Base-by-base conservation (phyloP, 305 asterid species). In the Coffea humblotiana region DNA sequence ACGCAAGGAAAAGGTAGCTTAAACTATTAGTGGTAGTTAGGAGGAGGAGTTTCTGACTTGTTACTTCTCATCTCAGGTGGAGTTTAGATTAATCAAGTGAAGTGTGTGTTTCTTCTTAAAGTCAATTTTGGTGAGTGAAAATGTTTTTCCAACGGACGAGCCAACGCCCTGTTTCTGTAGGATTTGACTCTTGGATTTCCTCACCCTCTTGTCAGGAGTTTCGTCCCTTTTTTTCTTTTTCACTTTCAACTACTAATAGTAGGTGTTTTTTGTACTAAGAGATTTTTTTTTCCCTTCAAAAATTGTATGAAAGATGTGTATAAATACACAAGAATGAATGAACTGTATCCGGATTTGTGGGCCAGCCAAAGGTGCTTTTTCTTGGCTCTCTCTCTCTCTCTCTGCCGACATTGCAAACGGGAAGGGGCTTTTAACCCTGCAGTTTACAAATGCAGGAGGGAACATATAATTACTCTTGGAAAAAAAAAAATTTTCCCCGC, bases 361-460 rank as follows among this genome's bases (percentile, higher is more conserved):
- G 65, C 75, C 75, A 73, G 47, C 43, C 18, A 40, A 72, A 16
- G 49, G 27, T 77, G 70, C 21, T 79, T n/a, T 47, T 18, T 40
- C 68, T 0, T 15, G 64, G 27, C 25, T 29, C 29, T 73, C 66
- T 8, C 35, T 49, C 73, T 79, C 27, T 73, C 66, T 8, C 35
- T 49, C 73, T 80, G 70, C 82, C 83, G 79, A 80, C 83, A 68
- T 67, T 25, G 19, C 18, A 15, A 66, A 66, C 76, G 11, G 61
- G 49, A n/a, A 4, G 15, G 58, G 66, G n/a, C 19, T 74, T 74
- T 27, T 56, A 3, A 37, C 16, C 9, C 8, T 2, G 69, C 54
- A 25, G 32, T n/a, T 18, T 2, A 52, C 4, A 52, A 52, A 52
- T 37, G 1, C 10, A 21, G 78, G 78, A 35, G 0, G 21, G 43